Percentiles rank a stretch among this genome's conserved stretches.
Evolutionary conservation across 768 basidiomycete genomes (phyloP).

Genomic region (Hemileccinum rubropunctum): DNA sequence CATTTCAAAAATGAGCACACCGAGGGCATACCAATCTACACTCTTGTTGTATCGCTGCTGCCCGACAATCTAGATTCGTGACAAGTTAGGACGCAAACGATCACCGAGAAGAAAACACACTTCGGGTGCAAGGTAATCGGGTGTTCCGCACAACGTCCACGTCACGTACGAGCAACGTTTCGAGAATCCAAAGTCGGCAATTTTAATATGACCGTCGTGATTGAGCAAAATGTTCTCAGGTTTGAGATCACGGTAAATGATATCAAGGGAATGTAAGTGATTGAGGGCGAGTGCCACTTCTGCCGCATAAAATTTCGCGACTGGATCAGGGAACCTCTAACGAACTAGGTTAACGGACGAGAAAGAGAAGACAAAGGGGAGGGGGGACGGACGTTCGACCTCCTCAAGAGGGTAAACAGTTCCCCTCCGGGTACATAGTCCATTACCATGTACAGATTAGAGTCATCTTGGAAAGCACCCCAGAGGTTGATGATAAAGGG

Average conservation of each 20-base stretch:
- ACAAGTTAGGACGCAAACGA: constrained; percentile 7
- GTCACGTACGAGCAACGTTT: constrained; percentile 85
- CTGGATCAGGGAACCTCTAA: constrained; percentile 93
- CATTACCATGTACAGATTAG: constrained; percentile 98
- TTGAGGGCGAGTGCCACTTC: constrained; percentile 92
- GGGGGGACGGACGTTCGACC: constrained; percentile 69
- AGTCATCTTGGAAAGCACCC: constrained; percentile 90
- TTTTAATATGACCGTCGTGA: constrained; percentile 94
- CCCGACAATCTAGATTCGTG: constrained; percentile 56
- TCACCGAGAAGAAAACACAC: constrained; percentile 36
- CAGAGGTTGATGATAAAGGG: constrained; percentile 96
- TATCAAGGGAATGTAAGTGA: constrained; percentile 80
- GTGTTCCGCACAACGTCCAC: constrained; percentile 95
- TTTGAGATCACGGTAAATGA: constrained; percentile 97
- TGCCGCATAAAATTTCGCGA: constrained; percentile 96
- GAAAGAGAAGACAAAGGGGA: constrained; percentile 7
- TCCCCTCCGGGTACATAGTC: constrained; percentile 97
- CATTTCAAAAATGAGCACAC: constrained; percentile 98
- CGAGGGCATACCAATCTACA: constrained; percentile 98
- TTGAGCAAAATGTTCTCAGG: constrained; percentile 95
- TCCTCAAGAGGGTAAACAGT: constrained; percentile 87
- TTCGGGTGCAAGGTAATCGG: constrained; percentile 97
- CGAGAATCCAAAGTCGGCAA: constrained; percentile 96
- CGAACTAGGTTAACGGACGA: constrained; percentile 7
- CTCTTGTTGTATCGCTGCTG: constrained; percentile 91